Evolutionary conservation across 75 land plant genomes (phyloP).

Genomic region (Cupressus sempervirens): DNA sequence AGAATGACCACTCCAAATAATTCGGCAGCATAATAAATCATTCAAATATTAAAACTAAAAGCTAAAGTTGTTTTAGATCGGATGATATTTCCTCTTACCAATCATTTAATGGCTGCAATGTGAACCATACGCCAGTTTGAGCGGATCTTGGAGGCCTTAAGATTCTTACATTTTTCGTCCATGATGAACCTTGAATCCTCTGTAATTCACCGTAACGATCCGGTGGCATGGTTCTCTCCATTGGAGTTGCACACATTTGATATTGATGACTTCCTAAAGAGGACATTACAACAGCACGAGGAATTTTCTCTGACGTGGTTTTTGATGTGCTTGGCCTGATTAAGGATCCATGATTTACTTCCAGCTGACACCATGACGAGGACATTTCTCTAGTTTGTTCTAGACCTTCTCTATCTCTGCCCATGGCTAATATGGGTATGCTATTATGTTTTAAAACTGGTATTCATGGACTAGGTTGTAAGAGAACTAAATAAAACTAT

Average conservation of each 20-base stretch:
- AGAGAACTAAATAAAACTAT: neutral
- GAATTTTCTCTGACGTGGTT: neutral
- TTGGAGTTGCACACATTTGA: neutral
- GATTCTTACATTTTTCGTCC: conserved; percentile 12
- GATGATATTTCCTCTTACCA: conserved; percentile 31
- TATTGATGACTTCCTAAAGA: neutral
- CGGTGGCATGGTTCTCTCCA: conserved; percentile 3
- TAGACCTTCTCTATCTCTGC: no score
- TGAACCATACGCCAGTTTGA: conserved; percentile 53
- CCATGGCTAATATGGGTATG: no score
- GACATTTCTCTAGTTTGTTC: neutral
- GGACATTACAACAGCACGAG: neutral
- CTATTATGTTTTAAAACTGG: no score
- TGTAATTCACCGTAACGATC: neutral
- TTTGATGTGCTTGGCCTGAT: conserved; percentile 3
- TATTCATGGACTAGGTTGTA: neutral
- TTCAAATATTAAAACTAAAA: neutral
- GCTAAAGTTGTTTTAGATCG: neutral
- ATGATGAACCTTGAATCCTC: neutral
- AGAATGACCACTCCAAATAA: neutral
- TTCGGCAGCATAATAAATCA: neutral
- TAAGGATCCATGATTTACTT: neutral
- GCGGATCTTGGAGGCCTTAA: conserved; percentile 31
- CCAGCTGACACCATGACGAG: neutral
- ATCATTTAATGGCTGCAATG: conserved; percentile 38